Conservation (phyloP, 2,329 filamentous ascomycete genomes). For the Berkeleyomyces basicola region DNA sequence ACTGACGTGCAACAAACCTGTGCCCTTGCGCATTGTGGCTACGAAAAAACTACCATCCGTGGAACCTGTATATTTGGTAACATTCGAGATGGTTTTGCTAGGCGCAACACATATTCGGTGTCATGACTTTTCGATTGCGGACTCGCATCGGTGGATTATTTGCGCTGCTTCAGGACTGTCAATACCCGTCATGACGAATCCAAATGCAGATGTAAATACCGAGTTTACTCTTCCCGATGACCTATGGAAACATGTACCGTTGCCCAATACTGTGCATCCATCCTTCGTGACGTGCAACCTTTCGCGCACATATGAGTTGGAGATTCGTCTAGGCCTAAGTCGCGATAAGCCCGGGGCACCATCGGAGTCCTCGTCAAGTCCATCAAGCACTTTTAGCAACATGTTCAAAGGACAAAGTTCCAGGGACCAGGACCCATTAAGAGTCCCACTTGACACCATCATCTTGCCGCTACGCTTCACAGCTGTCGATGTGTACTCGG, state of each 20-base stretch:
- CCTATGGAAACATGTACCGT: conserved; percentile 52
- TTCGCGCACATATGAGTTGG: conserved; percentile 62
- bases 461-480: conserved; percentile 64
- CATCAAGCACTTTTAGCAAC: background rate
- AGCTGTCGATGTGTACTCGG: conserved; percentile 64
- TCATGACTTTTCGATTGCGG: conserved; percentile 53
- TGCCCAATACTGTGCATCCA: conserved; percentile 78
- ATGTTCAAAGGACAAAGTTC: conserved; percentile 4
- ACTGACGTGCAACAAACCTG: conserved; percentile 70
- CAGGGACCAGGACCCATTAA: conserved; percentile 18
- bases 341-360: conserved; percentile 38
- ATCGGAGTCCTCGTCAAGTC: background rate
- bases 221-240: conserved; percentile 54
- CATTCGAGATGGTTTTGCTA: conserved; percentile 66
- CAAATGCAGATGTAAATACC: conserved; percentile 40
- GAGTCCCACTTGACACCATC: conserved; percentile 46
- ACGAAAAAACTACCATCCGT: conserved; percentile 55
- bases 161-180: conserved; percentile 54
- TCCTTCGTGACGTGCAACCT: conserved; percentile 84
- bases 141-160: conserved; percentile 61
- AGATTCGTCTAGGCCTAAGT: conserved; percentile 61
- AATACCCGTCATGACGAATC: conserved; percentile 45
- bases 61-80: conserved; percentile 58
- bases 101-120: conserved; percentile 66
- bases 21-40: conserved; percentile 66